A percentile compares a stretch with the other conserved stretches of the same genome.
phyloP scores from a whole-genome alignment of 1,284 basidiomycete genomes.

The Tilletia indica region DNA sequence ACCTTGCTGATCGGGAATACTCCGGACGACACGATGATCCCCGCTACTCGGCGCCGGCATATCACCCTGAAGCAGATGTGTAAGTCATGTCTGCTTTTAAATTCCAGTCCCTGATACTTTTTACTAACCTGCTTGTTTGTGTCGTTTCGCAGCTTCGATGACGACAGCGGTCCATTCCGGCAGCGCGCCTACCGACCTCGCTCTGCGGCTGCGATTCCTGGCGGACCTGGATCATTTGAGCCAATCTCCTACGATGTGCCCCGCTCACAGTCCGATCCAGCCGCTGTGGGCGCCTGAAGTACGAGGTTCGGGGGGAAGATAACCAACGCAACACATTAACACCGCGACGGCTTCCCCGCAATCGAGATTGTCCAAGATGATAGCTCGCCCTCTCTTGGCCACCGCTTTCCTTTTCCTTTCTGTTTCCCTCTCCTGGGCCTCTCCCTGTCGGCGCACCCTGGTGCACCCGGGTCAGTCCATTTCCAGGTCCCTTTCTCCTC shows the following conservation, averaged over 20 bases:
- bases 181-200: conserved; percentile 5
- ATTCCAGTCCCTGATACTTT: not conserved
- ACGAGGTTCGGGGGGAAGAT: too few relatives aligned
- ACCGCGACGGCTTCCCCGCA: too few relatives aligned
- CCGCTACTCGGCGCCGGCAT: conserved; percentile 7
- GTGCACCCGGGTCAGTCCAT: too few relatives aligned
- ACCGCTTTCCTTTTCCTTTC: not conserved
- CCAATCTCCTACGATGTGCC: not conserved
- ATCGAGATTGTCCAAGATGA: too few relatives aligned
- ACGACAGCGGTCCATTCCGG: not conserved
- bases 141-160: not conserved
- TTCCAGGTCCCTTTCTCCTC: too few relatives aligned
- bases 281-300: not conserved
- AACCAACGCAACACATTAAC: too few relatives aligned
- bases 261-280: conserved; percentile 2
- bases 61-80: conserved; percentile 13
- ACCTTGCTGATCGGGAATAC: not conserved
- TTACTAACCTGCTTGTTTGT: not conserved
- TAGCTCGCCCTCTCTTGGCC: too few relatives aligned
- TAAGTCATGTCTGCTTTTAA: not conserved
- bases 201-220: not conserved
- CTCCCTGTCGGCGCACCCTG: too few relatives aligned
- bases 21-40: not conserved
- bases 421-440: too few relatives aligned
- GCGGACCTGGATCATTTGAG: not conserved